A percentile compares a stretch with the other conserved stretches of the same genome.
phyloP scores from a whole-genome alignment of 2,329 filamentous ascomycete species.

The Samsoniella hepiali region DNA sequence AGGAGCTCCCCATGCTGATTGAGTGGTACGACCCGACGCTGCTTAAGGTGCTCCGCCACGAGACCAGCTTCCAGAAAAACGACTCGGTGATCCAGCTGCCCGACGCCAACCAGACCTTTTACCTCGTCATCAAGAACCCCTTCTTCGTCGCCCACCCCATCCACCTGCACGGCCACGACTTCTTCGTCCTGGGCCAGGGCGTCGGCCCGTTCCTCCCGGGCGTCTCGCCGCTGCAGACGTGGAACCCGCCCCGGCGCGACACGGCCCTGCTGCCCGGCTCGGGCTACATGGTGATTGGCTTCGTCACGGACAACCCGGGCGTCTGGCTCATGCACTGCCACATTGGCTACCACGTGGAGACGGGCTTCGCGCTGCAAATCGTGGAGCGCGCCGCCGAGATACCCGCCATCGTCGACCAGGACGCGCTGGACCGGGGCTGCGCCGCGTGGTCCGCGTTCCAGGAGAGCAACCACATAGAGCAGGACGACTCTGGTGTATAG shows the following conservation, averaged over 20 bases:
- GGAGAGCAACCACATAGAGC: background rate
- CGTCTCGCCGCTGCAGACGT: background rate
- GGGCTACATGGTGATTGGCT: slow-evolving; percentile 49
- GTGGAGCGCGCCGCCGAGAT: background rate
- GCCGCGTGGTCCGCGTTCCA: background rate
- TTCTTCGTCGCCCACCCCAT: slow-evolving; percentile 23
- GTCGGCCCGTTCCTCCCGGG: slow-evolving; percentile 8
- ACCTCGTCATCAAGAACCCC: slow-evolving; percentile 20
- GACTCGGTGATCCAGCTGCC: background rate
- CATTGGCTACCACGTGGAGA: slow-evolving; percentile 57
- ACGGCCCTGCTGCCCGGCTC: slow-evolving; percentile 44
- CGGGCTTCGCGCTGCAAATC: background rate
- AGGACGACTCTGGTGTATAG: background rate
- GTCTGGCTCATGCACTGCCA: slow-evolving; percentile 63
- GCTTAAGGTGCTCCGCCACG: background rate
- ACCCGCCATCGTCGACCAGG: background rate
- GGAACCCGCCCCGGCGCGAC: slow-evolving; percentile 51
- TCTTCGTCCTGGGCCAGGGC: slow-evolving; percentile 21
- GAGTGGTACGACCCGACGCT: background rate
- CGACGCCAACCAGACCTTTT: slow-evolving; percentile 21
- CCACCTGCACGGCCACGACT: slow-evolving; percentile 26
- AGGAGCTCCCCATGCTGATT: background rate
- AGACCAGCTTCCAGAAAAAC: background rate
- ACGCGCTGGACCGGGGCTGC: background rate
- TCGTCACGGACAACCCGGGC: slow-evolving; percentile 35